Base-by-base conservation (phyloP, 2,329 filamentous ascomycete species). In the Fusarium mundagurra region DNA sequence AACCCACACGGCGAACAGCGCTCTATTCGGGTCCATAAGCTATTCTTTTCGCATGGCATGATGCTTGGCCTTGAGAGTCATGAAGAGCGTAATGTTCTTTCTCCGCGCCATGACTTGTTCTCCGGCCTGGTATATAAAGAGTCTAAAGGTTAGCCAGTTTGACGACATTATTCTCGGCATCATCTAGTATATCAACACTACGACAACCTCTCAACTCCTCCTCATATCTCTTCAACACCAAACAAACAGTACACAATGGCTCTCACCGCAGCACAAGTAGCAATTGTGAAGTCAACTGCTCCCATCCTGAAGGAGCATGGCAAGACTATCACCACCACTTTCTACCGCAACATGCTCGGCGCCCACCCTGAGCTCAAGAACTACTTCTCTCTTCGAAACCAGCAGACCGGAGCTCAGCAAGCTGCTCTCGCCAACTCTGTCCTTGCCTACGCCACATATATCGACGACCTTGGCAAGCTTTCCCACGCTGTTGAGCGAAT, bases 211-310 rank as follows among this genome's bases (percentile, higher is more conserved):
- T 61, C 20, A 50, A 22, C 17, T 51, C 38, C 13, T 50, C 18
- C 47, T 59, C 54, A 31, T 22, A 61, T 27, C 29, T 50, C 44
- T 45, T 65, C 34, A 50, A 45, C 8, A 29, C 41, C n/a, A 43
- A 24, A 41, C 31, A 59, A 39, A 51, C 39, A 51, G 16, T 39
- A 31, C 53, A 72, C 6, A 57, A 86, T 86, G 85, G 79, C 88
- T 65, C 84, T 94, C 67, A 91, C 91, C 17, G 83, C 87, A 33
- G 84, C 87, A 43, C 93, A 96, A 84, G 87, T 92, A 72, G 84
- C 88, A 69, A 91, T 92, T 75, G 91, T 96, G 85, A 95, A 94
- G 82, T 87, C 93, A 43, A 96, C 93, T 5, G 92, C 91, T 44
- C 93, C 93, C 5, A 88, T 94, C 24, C 87, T 95, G 13, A 88